A percentile compares a stretch with the other conserved stretches of the same genome.
phyloP scores from a whole-genome alignment of 352 stramenopile genomes.

The Pythium dissimile region DNA sequence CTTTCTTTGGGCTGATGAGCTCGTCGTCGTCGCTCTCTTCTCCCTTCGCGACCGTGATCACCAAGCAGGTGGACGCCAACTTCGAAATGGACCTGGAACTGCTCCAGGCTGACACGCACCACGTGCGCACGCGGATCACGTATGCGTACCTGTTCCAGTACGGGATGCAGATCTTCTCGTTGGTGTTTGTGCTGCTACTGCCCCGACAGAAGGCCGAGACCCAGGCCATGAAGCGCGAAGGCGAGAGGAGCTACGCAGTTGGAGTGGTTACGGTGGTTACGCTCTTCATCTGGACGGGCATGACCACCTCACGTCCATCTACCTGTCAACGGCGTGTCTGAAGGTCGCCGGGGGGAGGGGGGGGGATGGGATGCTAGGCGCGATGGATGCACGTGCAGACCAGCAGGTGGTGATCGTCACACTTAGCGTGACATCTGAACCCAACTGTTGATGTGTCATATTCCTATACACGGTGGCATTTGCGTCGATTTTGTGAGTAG shows the following conservation, averaged over 20 bases:
- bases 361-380: too few relatives aligned
- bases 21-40: slow-evolving; percentile 16
- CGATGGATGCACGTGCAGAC: too few relatives aligned
- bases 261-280: slow-evolving; percentile 12
- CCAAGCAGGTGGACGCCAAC: slow-evolving; percentile 14
- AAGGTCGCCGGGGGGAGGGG: too few relatives aligned
- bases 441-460: too few relatives aligned
- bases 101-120: slow-evolving; percentile 3
- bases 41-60: slow-evolving; percentile 21
- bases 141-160: slow-evolving; percentile 23
- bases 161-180: slow-evolving; percentile 11
- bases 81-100: slow-evolving; percentile 11
- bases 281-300: too few relatives aligned
- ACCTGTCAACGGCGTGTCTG: too few relatives aligned
- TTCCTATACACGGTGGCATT: too few relatives aligned
- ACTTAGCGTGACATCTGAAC: too few relatives aligned
- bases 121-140: slow-evolving; percentile 17
- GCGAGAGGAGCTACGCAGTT: slow-evolving; percentile 5
- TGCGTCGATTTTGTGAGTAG: too few relatives aligned
- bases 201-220: slow-evolving; percentile 24
- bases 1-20: slow-evolving; percentile 23
- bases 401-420: too few relatives aligned
- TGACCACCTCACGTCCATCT: too few relatives aligned
- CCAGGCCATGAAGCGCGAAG: slow-evolving; percentile 22
- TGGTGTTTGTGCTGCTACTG: slow-evolving; percentile 22